Conservation (phyloP, 495 filamentous ascomycete genomes). For the Aspergillus egyptiacus region DNA sequence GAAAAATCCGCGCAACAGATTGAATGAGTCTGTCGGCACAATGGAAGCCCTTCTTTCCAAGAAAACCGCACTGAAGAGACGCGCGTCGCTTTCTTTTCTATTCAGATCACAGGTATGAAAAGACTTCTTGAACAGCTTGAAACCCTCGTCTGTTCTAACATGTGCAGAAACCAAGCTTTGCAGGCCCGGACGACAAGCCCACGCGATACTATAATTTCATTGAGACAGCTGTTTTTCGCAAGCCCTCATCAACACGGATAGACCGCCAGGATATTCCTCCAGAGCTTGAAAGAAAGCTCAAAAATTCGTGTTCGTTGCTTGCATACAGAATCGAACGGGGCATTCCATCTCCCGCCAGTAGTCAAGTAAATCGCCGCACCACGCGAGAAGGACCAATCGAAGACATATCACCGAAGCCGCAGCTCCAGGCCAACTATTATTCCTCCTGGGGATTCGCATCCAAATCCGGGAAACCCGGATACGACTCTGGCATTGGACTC, state of each 20-base stretch:
- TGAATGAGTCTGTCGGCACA: background rate
- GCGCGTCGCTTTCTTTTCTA: conserved; percentile 16
- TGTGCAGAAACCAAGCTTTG: conserved; percentile 18
- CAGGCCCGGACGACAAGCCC: conserved; percentile 5
- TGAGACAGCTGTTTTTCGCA: conserved; percentile 9
- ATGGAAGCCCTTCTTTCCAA: conserved; percentile 11
- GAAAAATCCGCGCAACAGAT: background rate
- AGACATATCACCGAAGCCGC: background rate
- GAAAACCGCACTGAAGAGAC: conserved; percentile 11
- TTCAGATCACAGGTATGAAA: conserved; percentile 15
- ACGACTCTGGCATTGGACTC: conserved; percentile 19
- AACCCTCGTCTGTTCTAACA: background rate
- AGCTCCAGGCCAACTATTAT: conserved; percentile 14
- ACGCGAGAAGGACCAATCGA: background rate
- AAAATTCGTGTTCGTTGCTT: conserved; percentile 19
- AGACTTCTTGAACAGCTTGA: background rate
- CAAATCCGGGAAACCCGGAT: conserved; percentile 4
- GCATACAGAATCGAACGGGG: conserved; percentile 20
- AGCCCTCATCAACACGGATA: conserved; percentile 8
- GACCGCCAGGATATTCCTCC: conserved; percentile 17
- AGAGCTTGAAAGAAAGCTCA: conserved; percentile 15
- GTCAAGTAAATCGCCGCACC: background rate
- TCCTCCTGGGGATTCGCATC: conserved; percentile 1
- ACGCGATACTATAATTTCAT: conserved; percentile 19
- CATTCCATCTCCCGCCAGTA: conserved; percentile 4